Evolutionary conservation across 1,284 basidiomycete species (phyloP), one percentile per base, ranked within the genome.

Genomic region (Mycosarcoma maydis): DNA sequence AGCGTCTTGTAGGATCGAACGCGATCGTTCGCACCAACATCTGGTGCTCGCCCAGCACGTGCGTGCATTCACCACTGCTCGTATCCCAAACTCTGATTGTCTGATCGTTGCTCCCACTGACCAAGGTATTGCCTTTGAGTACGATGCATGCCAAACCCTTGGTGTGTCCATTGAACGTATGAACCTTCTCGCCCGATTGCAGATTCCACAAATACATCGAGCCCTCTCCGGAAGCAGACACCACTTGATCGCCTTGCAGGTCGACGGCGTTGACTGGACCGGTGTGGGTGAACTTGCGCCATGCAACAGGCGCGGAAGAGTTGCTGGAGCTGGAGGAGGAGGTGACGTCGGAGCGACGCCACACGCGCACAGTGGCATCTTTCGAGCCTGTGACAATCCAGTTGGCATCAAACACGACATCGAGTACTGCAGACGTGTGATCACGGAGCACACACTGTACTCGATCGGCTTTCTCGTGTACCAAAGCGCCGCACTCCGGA

Each of bases 21-120:
- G 61, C 67, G 2, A 74, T 52, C 9, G 74, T 73, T 22, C 75
- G 40, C 0, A 77, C 75, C 32, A 76, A 41, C 51, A 64, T 24
- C 16, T 59, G 45, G 37, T 77, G 75, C 8, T 58, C 67, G 10
- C 55, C 46, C 24, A 68, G 29, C 9, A 62, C 49, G 46, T 58
- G 49, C 30, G 53, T 57, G 37, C 75, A 77, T 14, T 38, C 33
- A 0, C 73, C 75, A 9, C 29, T 57, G 4, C 13, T 4, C 10
- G 72, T 65, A 61, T 74, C 62, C 75, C 75, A 77, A 19, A 74
- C 57, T 11, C 75, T 40, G 26, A 77, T 76, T 26, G 70, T 72
- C 62, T 65, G 53, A 30, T 77, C 76, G 38, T 75, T 76, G 20
- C 53, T 55, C 13, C 74, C 76, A 38, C 56, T 69, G 33, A 76